Base-by-base conservation (phyloP, 2,329 filamentous ascomycete genomes). In the Periglandula ipomoeae region DNA sequence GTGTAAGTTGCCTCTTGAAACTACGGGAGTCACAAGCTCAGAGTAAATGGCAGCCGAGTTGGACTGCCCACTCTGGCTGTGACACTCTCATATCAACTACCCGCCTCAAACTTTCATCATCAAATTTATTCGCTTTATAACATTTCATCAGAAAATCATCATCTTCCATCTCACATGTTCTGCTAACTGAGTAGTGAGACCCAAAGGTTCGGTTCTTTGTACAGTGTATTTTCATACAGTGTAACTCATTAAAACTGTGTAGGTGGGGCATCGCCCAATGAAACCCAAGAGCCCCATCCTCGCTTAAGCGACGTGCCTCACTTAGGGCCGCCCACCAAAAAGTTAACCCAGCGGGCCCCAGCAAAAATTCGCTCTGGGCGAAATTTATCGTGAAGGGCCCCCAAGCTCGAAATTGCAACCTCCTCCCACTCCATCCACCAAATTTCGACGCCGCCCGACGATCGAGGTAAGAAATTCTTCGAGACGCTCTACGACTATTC, bases 261-360 rank as follows among this genome's bases (percentile, higher is more conserved):
- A 23, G 19, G 22, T 23, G 48, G 23, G 32, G 23, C 32, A 45
- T 6, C 24, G 2, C n/a, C 45, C 45, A 47, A 47, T 47, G 2
- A 41, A 22, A 32, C 24, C 5, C 26, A 22, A 22, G n/a, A 4
- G 38, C 20, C 5, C 8, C 26, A 19, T 52, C 46, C 54, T 62
- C 60, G 58, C 59, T 52, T 61, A 63, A 55, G 49, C 53, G 58
- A 59, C 59, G 55, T 59, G 53, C 55, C 53, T 50, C 15, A 27
- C 51, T 66, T 69, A 70, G 67, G 68, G 67, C 63, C 61, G 62
- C 64, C 66, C 66, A 68, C 65, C 62, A 66, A 66, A 50, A 44
- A 39, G 52, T 48, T 20, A 44, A 47, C 43, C 47, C 30, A 19
- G 13, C 13, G 37, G n/a, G 35, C 35, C n/a, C 35, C 17, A 50